A percentile compares a stretch with the other conserved stretches of the same genome.
Evolutionary conservation across 2,329 filamentous ascomycete genomes (phyloP).

Genomic region (Ceratocystis variospora): DNA sequence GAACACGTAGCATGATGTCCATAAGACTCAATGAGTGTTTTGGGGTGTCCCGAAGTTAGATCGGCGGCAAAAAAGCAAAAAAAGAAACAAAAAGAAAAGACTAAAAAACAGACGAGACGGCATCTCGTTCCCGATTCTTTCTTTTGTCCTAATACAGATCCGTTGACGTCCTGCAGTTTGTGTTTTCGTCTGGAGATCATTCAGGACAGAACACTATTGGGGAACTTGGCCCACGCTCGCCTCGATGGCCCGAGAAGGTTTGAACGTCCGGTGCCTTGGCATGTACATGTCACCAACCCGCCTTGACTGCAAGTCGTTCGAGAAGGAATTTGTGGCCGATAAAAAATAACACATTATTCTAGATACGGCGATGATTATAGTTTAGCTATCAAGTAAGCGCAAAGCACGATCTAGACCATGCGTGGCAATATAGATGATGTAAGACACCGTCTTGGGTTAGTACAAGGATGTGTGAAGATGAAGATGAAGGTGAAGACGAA

Average conservation of each 20-base stretch:
- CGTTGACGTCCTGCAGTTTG: neutral
- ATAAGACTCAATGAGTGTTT: neutral
- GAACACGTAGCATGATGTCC: neutral
- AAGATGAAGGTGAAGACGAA: too few relatives aligned
- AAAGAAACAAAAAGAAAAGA: too few relatives aligned
- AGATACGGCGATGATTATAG: neutral
- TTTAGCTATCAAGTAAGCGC: neutral
- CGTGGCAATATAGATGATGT: too few relatives aligned
- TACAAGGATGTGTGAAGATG: too few relatives aligned
- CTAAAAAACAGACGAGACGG: neutral
- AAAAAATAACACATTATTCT: neutral
- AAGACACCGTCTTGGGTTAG: too few relatives aligned
- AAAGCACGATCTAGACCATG: too few relatives aligned
- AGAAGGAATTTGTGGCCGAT: neutral
- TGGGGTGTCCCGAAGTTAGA: neutral
- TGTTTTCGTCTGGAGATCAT: neutral
- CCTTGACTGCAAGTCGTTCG: neutral
- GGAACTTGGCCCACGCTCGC: too few relatives aligned
- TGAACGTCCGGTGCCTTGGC: neutral
- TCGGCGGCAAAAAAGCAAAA: neutral
- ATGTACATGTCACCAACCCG: neutral
- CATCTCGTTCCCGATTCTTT: neutral
- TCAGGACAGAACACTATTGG: neutral
- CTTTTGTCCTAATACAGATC: neutral
- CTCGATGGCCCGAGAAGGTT: neutral